Percentiles rank a stretch among this genome's conserved stretches.
These are phyloP conservation scores for Dendrobium nobile DNA, from an alignment of 106 monocot genomes.

Conservation along the genomic window DNA sequence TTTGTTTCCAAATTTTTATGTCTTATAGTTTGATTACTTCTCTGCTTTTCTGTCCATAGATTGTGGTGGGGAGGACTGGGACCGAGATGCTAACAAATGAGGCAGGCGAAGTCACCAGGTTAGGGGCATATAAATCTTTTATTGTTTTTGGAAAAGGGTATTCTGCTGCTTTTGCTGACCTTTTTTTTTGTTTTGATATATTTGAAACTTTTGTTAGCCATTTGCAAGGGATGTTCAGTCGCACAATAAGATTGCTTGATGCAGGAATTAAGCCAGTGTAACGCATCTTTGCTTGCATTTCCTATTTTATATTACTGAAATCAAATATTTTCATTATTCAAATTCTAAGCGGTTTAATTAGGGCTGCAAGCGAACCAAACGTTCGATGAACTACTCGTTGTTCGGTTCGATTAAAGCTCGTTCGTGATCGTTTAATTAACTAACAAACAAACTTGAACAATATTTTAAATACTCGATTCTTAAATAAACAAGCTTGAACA, in stretches of 20 bases:
- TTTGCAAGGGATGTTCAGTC: conserved; percentile 93
- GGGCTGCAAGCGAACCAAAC: too few relatives aligned
- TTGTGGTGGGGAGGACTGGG: conserved; percentile 90
- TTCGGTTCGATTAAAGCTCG: too few relatives aligned
- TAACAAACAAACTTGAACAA: too few relatives aligned
- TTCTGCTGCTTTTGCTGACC: background rate
- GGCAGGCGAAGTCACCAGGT: conserved; percentile 97
- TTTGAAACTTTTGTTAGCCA: conserved; percentile 40
- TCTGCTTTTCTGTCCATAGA: conserved; percentile 28
- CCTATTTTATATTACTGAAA: background rate
- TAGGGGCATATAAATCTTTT: background rate
- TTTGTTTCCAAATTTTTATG: background rate
- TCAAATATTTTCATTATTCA: background rate
- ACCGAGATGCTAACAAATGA: conserved; percentile 86
- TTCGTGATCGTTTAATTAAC: too few relatives aligned
- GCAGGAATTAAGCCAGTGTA: conserved; percentile 99
- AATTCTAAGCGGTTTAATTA: background rate
- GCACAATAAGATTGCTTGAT: conserved; percentile 89
- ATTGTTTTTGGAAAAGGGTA: background rate
- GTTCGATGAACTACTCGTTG: too few relatives aligned
- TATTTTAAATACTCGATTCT: too few relatives aligned
- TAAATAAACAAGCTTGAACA: too few relatives aligned
- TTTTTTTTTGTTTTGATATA: background rate
- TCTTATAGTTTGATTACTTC: background rate
- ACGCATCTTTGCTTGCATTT: background rate